Percentiles rank a stretch among this genome's conserved stretches.
Evolutionary conservation across 106 monocot genomes (phyloP).

Genomic region (Apostasia shenzhenica): DNA sequence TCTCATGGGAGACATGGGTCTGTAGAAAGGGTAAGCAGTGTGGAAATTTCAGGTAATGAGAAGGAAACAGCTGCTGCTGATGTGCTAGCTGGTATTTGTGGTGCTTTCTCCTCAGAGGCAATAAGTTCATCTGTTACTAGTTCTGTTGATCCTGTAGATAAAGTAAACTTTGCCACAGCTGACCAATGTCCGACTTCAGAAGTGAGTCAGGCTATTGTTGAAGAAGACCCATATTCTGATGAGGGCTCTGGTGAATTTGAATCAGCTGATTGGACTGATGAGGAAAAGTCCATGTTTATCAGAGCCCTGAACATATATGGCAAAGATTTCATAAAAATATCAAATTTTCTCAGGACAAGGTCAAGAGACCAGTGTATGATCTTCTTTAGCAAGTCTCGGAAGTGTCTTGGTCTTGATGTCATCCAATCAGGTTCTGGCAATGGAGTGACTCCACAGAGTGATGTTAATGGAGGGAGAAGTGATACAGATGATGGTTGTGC

Average conservation of each 20-base stretch:
- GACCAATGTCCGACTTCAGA: conserved; percentile 20
- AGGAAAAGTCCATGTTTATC: conserved; percentile 68
- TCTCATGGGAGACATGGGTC: conserved; percentile 7
- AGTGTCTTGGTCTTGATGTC: conserved; percentile 62
- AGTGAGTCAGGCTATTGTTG: conserved; percentile 30
- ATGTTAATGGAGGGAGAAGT: conserved; percentile 49
- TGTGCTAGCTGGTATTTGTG: conserved; percentile 46
- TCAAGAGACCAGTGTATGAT: conserved; percentile 82
- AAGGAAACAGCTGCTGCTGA: conserved; percentile 43
- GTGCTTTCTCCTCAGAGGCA: conserved; percentile 57
- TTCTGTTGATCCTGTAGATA: conserved; percentile 42
- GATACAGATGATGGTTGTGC: conserved; percentile 61
- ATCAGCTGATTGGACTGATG: conserved; percentile 77
- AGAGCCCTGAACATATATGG: conserved; percentile 55
- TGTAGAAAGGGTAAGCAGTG: conserved; percentile 13
- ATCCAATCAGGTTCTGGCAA: conserved; percentile 23
- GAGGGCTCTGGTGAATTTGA: conserved; percentile 48
- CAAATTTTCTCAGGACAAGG: conserved; percentile 48
- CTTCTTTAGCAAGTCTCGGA: conserved; percentile 92
- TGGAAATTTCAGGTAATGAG: conserved; percentile 22
- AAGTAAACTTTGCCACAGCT: conserved; percentile 12
- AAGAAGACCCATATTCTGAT: conserved; percentile 59
- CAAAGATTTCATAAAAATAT: conserved; percentile 66
- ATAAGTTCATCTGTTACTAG: conserved; percentile 60
- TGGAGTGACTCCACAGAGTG: conserved; percentile 28